These are phyloP conservation scores for Seiridium cupressi DNA, from an alignment of 2,329 filamentous ascomycete species.

Conservation along the genomic window DNA sequence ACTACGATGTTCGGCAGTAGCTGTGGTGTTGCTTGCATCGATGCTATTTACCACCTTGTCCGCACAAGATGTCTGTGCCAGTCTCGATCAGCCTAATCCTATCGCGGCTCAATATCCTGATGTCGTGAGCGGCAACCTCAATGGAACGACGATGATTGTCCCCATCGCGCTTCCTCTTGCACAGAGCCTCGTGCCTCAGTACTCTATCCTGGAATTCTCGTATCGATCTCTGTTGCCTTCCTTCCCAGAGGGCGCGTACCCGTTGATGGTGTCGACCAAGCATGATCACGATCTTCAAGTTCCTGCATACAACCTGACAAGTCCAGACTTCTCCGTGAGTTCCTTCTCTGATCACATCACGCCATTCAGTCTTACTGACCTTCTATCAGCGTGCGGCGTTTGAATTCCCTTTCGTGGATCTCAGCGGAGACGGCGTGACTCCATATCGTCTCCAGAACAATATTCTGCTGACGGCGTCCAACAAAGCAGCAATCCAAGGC, in stretches of 20 bases:
- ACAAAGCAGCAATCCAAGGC: slow-evolving; percentile 41
- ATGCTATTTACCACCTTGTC: neutral
- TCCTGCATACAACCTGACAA: slow-evolving; percentile 32
- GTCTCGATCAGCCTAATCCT: slow-evolving; percentile 41
- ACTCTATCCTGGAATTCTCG: slow-evolving; percentile 47
- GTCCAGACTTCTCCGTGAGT: slow-evolving; percentile 48
- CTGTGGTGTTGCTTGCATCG: neutral
- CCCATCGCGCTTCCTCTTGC: slow-evolving; percentile 48
- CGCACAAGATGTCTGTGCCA: slow-evolving; percentile 18
- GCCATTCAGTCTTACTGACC: neutral
- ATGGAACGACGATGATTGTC: slow-evolving; percentile 50
- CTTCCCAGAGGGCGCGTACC: slow-evolving; percentile 52
- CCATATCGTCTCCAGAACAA: slow-evolving; percentile 50
- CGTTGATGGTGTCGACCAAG: slow-evolving; percentile 47
- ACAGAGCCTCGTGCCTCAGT: slow-evolving; percentile 47
- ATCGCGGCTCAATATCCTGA: slow-evolving; percentile 44
- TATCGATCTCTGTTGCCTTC: slow-evolving; percentile 44
- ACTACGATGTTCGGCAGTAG: neutral
- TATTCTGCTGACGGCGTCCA: slow-evolving; percentile 42
- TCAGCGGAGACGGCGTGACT: slow-evolving; percentile 46
- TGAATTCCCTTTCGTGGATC: slow-evolving; percentile 55
- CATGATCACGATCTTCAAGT: slow-evolving; percentile 51
- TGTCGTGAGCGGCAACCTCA: slow-evolving; percentile 50
- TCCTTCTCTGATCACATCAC: neutral
- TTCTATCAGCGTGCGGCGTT: slow-evolving; percentile 44